Evolutionary conservation across 169 alveolate genomes (phyloP).

Genomic region (Babesia ovata): DNA sequence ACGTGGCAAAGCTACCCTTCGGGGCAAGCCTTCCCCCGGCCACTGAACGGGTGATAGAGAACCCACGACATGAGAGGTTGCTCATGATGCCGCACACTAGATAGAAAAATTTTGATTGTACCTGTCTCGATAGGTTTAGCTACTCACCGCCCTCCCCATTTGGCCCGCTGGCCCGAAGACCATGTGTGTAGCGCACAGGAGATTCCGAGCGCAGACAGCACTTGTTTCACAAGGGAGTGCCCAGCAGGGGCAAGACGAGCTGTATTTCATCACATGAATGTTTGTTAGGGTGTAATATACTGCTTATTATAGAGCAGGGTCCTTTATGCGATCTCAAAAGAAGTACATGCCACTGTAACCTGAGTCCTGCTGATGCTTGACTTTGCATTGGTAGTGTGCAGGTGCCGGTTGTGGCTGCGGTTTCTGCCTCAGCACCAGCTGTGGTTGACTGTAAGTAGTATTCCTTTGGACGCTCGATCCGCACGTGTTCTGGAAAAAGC

Average conservation of each 20-base stretch:
- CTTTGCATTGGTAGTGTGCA: constrained; percentile 33
- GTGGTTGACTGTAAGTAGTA: constrained; percentile 1
- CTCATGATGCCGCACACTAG: not conserved
- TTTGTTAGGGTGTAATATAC: not conserved
- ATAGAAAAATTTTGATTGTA: not conserved
- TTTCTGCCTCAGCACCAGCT: constrained; percentile 24
- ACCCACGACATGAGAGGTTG: not conserved
- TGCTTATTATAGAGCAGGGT: not conserved
- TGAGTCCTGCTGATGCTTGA: constrained; percentile 33
- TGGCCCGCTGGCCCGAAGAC: not conserved
- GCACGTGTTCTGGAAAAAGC: constrained; percentile 30
- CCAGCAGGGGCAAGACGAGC: not conserved
- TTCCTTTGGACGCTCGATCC: constrained; percentile 34
- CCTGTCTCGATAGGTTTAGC: not conserved
- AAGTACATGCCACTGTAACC: constrained; percentile 22
- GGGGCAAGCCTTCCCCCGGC: constrained; percentile 18
- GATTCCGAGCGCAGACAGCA: not conserved
- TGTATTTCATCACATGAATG: not conserved
- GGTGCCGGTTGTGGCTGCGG: constrained; percentile 13
- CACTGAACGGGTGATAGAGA: constrained; percentile 5
- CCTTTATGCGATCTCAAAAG: constrained; percentile 6
- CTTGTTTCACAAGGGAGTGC: not conserved
- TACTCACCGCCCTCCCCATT: constrained; percentile 11
- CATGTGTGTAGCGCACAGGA: constrained; percentile 6
- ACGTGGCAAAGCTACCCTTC: constrained; percentile 14